phyloP scores from a whole-genome alignment of 768 basidiomycete species.

The Amanita pseudoporphyria region DNA sequence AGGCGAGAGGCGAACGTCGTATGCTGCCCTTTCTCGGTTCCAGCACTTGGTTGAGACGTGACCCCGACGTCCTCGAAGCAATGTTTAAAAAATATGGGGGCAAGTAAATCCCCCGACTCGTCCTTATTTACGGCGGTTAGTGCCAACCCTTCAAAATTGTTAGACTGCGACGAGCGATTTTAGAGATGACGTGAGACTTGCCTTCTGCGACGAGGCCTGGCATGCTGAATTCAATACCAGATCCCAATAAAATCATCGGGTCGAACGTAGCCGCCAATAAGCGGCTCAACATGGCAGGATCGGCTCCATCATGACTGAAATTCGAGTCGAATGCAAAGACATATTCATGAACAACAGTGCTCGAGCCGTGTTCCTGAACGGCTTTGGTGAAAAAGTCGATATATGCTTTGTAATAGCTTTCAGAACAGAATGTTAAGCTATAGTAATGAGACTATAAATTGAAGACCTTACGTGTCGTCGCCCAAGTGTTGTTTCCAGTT shows the following conservation, averaged over 20 bases:
- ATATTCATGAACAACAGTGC: slow-evolving; percentile 40
- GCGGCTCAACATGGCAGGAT: slow-evolving; percentile 29
- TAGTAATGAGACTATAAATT: no score
- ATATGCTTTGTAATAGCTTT: slow-evolving; percentile 48
- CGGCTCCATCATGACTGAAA: slow-evolving; percentile 20
- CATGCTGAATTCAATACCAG: slow-evolving; percentile 40
- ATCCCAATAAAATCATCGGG: slow-evolving; percentile 43
- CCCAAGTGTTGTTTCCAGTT: slow-evolving; percentile 51
- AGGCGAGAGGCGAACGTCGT: background rate
- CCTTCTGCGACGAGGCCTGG: slow-evolving; percentile 42
- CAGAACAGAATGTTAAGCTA: no score
- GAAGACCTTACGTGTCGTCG: slow-evolving; percentile 33
- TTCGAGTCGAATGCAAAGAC: slow-evolving; percentile 42
- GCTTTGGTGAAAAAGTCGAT: slow-evolving; percentile 35
- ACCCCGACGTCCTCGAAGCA: background rate
- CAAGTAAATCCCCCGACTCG: background rate
- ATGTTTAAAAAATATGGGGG: background rate
- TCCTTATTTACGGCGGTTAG: slow-evolving; percentile 3
- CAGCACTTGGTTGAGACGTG: no score
- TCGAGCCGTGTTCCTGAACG: slow-evolving; percentile 29
- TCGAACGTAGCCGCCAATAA: slow-evolving; percentile 36
- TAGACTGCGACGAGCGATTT: no score
- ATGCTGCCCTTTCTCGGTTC: no score
- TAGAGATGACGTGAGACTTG: no score
- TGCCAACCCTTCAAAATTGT: background rate